These are phyloP conservation scores for Camellia granthamiana DNA, from an alignment of 148 eudicot genomes.

Conservation along the genomic window DNA sequence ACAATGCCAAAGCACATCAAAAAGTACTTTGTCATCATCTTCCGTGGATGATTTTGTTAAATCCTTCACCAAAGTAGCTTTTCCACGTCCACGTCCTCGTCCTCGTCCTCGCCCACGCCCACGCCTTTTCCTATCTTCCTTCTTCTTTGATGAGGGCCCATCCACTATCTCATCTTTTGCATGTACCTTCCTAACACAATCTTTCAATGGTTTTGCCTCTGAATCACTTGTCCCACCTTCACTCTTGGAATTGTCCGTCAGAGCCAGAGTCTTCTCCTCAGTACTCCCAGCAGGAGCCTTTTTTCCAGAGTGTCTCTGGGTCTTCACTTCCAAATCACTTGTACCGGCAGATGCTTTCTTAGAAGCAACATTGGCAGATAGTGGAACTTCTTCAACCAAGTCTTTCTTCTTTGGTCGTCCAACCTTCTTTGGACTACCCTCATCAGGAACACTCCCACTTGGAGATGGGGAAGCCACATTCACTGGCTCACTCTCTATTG, in stretches of 20 bases:
- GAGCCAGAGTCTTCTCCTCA: constrained; percentile 30
- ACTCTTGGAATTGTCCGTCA: constrained; percentile 30
- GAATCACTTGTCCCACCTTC: constrained; percentile 44
- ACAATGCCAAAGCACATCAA: neutral
- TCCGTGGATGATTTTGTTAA: constrained; percentile 31
- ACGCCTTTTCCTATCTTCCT: constrained; percentile 31
- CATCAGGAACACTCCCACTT: constrained; percentile 41
- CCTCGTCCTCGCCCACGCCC: no score
- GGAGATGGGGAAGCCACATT: constrained; percentile 46
- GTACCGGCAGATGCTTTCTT: constrained; percentile 39
- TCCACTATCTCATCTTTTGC: constrained; percentile 17
- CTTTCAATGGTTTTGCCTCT: constrained; percentile 33
- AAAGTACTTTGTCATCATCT: constrained; percentile 45
- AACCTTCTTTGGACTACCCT: constrained; percentile 29
- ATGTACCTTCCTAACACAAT: constrained; percentile 39
- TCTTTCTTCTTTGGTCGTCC: constrained; percentile 41
- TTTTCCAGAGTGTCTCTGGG: constrained; percentile 32
- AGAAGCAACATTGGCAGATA: constrained; percentile 29
- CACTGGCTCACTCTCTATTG: constrained; percentile 34
- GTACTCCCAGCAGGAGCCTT: constrained; percentile 28
- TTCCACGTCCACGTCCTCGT: constrained; percentile 28
- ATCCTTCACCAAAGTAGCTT: constrained; percentile 35
- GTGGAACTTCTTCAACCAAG: constrained; percentile 31
- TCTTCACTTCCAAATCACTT: constrained; percentile 32
- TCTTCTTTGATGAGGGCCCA: constrained; percentile 31